These are phyloP conservation scores for Pezicula rhizophila DNA, from an alignment of 2,329 filamentous ascomycete species.

Conservation along the genomic window DNA sequence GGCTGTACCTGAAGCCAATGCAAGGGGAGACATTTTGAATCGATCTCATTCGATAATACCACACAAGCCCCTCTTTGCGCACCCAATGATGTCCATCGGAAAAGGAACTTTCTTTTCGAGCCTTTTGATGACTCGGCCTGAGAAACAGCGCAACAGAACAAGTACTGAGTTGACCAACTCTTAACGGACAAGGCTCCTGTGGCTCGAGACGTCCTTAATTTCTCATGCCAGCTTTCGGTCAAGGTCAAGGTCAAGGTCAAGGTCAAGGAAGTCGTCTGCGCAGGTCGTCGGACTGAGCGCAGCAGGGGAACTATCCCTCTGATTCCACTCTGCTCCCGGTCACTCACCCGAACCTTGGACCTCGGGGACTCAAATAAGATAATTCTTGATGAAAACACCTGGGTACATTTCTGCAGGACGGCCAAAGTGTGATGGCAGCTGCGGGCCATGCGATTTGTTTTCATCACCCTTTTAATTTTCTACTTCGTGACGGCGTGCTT, in stretches of 20 bases:
- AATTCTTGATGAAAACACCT: not conserved
- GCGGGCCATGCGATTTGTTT: not conserved
- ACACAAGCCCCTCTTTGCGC: not conserved
- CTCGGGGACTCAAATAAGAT: not conserved
- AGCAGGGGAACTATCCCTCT: not conserved
- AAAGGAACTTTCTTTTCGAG: not conserved
- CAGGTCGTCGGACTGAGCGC: too few relatives aligned
- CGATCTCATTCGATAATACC: not conserved
- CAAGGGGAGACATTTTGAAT: not conserved
- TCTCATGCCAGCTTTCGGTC: too few relatives aligned
- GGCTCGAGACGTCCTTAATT: not conserved
- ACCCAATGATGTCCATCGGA: not conserved
- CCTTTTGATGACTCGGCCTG: not conserved
- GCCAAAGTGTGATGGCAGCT: not conserved
- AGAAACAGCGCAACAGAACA: not conserved
- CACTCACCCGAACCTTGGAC: not conserved
- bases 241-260: too few relatives aligned
- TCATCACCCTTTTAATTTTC: not conserved
- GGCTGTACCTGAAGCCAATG: conserved; percentile 2
- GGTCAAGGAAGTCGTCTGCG: too few relatives aligned
- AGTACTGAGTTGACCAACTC: not conserved
- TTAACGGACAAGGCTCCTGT: not conserved
- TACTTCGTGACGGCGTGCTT: not conserved
- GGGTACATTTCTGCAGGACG: not conserved
- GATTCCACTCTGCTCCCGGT: not conserved